A percentile compares a stretch with the other conserved stretches of the same genome.
Conservation (phyloP, 345 rosid genomes). For the Eucalyptus urophylla region DNA sequence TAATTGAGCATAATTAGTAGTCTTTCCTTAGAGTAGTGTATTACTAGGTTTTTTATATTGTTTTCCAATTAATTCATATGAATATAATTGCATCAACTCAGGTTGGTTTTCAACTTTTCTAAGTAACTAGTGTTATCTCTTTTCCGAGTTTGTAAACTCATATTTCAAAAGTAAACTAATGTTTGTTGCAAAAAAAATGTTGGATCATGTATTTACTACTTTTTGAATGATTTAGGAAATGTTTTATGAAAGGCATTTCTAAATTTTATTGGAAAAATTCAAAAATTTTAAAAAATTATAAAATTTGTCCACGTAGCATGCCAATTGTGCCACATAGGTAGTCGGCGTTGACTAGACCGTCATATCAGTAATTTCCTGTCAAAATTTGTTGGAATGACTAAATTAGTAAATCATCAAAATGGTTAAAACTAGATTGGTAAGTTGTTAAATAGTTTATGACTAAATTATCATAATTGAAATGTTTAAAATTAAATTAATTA, state of each 20-base stretch:
- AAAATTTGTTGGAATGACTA: accelerated
- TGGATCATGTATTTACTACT: not conserved
- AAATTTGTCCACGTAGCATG: accelerated
- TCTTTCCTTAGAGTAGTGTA: not conserved
- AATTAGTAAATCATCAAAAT: too few relatives aligned
- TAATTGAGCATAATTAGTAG: not conserved
- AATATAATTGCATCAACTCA: not conserved
- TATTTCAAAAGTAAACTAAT: too few relatives aligned
- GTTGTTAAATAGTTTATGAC: too few relatives aligned
- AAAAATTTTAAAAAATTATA: too few relatives aligned
- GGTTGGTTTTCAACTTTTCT: too few relatives aligned
- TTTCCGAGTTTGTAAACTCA: accelerated
- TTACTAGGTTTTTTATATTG: too few relatives aligned
- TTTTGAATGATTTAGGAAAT: not conserved
- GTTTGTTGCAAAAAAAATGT: not conserved
- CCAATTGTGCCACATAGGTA: accelerated
- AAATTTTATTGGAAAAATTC: too few relatives aligned
- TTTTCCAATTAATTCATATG: not conserved
- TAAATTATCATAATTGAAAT: accelerated
- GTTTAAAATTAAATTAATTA: too few relatives aligned
- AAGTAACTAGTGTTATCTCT: not conserved
- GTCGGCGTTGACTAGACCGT: accelerated
- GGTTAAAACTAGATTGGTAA: too few relatives aligned
- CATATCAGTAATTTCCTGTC: accelerated
- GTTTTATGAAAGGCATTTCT: too few relatives aligned